Evolutionary conservation across 2,329 filamentous ascomycete genomes (phyloP).

Genomic region (Alternaria triticina): DNA sequence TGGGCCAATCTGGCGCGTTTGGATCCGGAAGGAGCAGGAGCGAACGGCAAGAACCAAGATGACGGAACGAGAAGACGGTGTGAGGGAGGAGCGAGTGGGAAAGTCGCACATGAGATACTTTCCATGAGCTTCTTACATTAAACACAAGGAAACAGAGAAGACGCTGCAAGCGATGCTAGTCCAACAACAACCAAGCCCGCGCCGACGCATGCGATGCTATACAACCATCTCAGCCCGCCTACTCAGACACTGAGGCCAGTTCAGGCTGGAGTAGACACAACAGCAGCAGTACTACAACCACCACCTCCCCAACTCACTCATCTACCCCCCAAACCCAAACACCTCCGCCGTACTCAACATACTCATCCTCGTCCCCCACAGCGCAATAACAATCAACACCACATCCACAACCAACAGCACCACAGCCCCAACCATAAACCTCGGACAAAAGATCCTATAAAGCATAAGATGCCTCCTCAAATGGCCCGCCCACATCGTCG

Average conservation of each 20-base stretch:
- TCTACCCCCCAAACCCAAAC: constrained; percentile 75
- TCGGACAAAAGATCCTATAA: constrained; percentile 88
- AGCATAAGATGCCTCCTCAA: constrained; percentile 93
- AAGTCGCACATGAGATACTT: not conserved
- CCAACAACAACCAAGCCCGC: not conserved
- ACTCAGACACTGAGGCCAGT: too few species aligned
- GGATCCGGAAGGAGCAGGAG: not conserved
- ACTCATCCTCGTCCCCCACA: constrained; percentile 77
- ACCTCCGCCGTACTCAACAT: constrained; percentile 81
- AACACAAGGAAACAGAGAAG: not conserved
- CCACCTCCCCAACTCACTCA: constrained; percentile 53
- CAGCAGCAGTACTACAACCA: not conserved
- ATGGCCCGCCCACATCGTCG: constrained; percentile 88
- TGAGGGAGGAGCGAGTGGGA: rapidly evolving
- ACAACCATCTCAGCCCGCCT: not conserved
- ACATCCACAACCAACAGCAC: constrained; percentile 79
- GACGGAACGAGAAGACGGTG: rapidly evolving
- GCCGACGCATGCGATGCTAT: not conserved
- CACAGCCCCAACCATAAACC: constrained; percentile 82
- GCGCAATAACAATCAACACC: constrained; percentile 71
- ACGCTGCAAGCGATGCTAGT: not conserved
- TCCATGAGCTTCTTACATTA: not conserved
- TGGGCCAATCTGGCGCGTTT: not conserved
- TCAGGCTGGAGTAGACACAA: too few species aligned
- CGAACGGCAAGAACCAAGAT: not conserved